Base-by-base conservation (phyloP, 2,329 filamentous ascomycete genomes). In the Calonectria pteridis region DNA sequence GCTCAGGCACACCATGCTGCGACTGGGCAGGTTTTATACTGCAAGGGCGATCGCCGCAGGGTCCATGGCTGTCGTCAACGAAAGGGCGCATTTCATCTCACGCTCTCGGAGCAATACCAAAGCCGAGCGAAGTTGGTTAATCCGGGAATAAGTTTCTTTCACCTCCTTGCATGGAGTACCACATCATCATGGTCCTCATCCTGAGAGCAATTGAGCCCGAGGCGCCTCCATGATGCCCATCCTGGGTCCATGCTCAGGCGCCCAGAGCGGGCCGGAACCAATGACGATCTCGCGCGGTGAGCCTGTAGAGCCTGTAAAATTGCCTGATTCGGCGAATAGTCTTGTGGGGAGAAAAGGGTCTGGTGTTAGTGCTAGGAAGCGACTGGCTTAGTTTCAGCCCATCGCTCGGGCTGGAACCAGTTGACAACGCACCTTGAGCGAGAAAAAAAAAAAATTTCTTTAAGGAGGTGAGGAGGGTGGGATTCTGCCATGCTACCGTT, bases 341-440 rank as follows among this genome's bases (percentile, higher is more conserved):
- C 46, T n/a, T 49, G 63, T 53, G 69, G 71, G 59, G 62, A 63
- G 46, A 46, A 50, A 66, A 50, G 43, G 23, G 35, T 43, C 40
- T 71, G 40, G 26, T 35, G 68, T 67, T 28, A 55, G 33, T 65
- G 7, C 50, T 50, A 35, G 70, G 66, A 67, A 59, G 51, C 67
- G 55, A 69, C 33, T 51, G 67, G 33, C 37, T 23, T 43, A 29
- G 55, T 62, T 40, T 62, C 55, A 62, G 55, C 35, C 55, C n/a
- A 13, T 59, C 23, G 31, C 55, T 37, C 18, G 55, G 33, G 35
- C 55, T 40, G 26, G 55, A 37, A 28, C 18, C 53, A 37, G 37
- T 18, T 20, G 4, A 7, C 11, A 59, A n/a, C 23, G 33, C 23
- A 40, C 9, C 37, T 62, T 23, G 20, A n/a, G n/a, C 16, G 43